phyloP scores from a whole-genome alignment of 1,139 yeast genomes.

The Magnusiomyces suaveolens region DNA sequence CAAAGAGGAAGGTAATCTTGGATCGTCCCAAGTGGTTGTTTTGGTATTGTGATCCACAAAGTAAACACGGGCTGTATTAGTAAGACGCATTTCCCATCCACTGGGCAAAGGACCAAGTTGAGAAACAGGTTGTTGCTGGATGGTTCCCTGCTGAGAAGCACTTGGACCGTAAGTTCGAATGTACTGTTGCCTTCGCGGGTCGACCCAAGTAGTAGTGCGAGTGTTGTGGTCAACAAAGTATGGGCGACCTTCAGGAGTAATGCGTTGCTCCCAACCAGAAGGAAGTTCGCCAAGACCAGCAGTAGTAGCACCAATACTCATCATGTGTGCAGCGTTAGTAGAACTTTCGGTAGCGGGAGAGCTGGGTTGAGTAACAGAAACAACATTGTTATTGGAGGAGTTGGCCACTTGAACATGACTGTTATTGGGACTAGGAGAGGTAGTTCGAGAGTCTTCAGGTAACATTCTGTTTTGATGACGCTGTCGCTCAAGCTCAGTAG shows the following conservation, averaged over 20 bases:
- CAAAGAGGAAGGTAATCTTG: constrained; percentile 89
- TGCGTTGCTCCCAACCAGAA: constrained; percentile 97
- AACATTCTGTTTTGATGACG: constrained; percentile 85
- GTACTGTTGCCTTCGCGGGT: constrained; percentile 97
- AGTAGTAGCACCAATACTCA: constrained; percentile 79
- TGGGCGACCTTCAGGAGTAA: constrained; percentile 96
- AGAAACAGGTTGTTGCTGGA: constrained; percentile 83
- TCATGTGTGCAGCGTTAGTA: constrained; percentile 30
- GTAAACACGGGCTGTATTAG: constrained; percentile 95
- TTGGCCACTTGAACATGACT: not conserved
- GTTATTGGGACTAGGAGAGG: constrained; percentile 18
- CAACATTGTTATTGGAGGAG: not conserved
- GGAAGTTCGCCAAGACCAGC: constrained; percentile 96
- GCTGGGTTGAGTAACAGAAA: constrained; percentile 1
- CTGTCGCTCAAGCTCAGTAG: constrained; percentile 79
- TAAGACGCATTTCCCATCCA: constrained; percentile 99
- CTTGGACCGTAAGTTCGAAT: constrained; percentile 68
- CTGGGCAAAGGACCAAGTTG: constrained; percentile 96
- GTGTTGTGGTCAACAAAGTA: constrained; percentile 98
- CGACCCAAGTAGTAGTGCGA: constrained; percentile 98
- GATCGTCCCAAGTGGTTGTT: constrained; percentile 99
- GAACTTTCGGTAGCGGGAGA: constrained; percentile 34
- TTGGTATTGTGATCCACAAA: constrained; percentile 98
- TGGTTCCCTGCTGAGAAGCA: constrained; percentile 26
- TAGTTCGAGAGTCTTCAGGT: constrained; percentile 51